Conservation (phyloP, 495 filamentous ascomycete genomes). For the Ascobolus immersus region DNA sequence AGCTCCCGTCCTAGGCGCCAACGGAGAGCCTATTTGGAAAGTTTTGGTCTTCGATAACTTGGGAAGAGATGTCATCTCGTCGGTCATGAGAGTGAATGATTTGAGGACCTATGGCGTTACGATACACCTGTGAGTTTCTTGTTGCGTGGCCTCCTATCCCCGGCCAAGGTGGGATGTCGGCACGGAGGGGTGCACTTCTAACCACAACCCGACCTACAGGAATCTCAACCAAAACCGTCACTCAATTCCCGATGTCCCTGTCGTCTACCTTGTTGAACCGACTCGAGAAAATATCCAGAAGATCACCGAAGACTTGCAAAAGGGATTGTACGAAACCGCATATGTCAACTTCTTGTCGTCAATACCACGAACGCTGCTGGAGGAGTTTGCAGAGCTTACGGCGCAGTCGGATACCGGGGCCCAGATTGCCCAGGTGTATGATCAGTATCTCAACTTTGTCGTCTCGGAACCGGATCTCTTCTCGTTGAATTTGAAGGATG, state of each 20-base stretch:
- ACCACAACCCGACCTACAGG: constrained; percentile 18
- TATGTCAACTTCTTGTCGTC: constrained; percentile 96
- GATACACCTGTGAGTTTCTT: constrained; percentile 52
- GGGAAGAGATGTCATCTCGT: constrained; percentile 54
- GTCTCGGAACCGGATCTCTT: constrained; percentile 91
- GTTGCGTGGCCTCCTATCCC: neutral
- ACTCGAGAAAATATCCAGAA: constrained; percentile 50
- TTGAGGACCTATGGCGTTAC: constrained; percentile 81
- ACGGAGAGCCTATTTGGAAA: constrained; percentile 59
- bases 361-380: constrained; percentile 70
- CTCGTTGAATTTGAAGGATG: constrained; percentile 72
- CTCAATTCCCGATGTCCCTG: constrained; percentile 86
- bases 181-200: neutral
- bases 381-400: constrained; percentile 82
- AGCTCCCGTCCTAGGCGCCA: constrained; percentile 59
- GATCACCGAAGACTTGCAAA: constrained; percentile 70
- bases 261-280: constrained; percentile 85
- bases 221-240: constrained; percentile 63
- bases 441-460: constrained; percentile 96
- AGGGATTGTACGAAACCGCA: constrained; percentile 70
- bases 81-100: constrained; percentile 79
- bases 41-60: constrained; percentile 38
- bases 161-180: neutral
- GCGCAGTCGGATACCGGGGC: constrained; percentile 62
- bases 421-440: constrained; percentile 72